Evolutionary conservation across 768 basidiomycete species (phyloP), one percentile per base, ranked within the genome.

Genomic region (Mrakia frigida): DNA sequence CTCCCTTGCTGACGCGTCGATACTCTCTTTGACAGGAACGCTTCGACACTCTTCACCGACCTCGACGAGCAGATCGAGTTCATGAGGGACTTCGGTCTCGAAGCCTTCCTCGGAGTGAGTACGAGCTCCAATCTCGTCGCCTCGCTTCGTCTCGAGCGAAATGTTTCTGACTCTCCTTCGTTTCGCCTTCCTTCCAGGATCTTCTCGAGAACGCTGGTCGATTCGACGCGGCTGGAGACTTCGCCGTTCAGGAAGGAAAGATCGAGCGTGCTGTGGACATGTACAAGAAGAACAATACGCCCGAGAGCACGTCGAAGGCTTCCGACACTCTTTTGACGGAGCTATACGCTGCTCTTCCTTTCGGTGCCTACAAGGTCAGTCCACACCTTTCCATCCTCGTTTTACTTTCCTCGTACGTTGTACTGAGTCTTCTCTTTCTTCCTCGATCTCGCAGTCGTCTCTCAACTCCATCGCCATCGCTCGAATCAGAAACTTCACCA

Each of bases 61-160:
- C n/a, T 60, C n/a, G 59, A 60, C 25, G 31, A 60, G 59, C 59
- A 60, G 59, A 60, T 60, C 25, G 59, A 60, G 59, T 60, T 60
- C 59, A 25, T 60, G n/a, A 60, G n/a, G 25, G 59, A 60, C 25
- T 60, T n/a, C 59, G 59, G 59, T n/a, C 59, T 60, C 25, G 59
- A 31, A n/a, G 59, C n/a, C 7, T 31, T 25, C n/a, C 59, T 60
- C n/a, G 59, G 59, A 31, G 59, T 60, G 14, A 60, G 59, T 60
- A 10, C n/a, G 1, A 5, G n/a, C 9, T 10, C 43, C 9, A 46
- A 2, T 46, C 59, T n/a, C 59, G n/a, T 25, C 59, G 59, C 10
- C 59, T 60, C n/a, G 18, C 6, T 6, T 6, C 53, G 53, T n/a
- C n/a, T n/a, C 5, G n/a, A 60, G 25, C 59, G 59, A 60, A 2